These are phyloP conservation scores for Suillus discolor DNA, from an alignment of 768 basidiomycete species.

Conservation along the genomic window DNA sequence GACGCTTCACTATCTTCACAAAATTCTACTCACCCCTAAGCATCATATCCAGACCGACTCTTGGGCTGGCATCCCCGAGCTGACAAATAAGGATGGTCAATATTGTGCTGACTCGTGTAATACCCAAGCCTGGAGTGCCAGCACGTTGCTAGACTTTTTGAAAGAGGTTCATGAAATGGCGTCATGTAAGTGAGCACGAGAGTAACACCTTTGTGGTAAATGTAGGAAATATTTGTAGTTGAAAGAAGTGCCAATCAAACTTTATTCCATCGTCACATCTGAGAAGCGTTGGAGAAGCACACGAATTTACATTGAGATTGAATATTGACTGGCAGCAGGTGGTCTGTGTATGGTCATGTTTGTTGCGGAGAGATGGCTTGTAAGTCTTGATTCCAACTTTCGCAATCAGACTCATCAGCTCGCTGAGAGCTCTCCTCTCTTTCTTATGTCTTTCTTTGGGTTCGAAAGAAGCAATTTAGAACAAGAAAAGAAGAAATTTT, in stretches of 20 bases:
- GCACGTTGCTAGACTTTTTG: conserved; percentile 88
- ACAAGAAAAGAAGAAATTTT: conserved; percentile 60
- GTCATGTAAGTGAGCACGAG: conserved; percentile 5
- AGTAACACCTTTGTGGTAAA: conserved; percentile 1
- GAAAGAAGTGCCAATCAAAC: neutral
- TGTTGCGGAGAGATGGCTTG: conserved; percentile 15
- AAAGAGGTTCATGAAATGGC: conserved; percentile 62
- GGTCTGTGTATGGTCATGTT: conserved; percentile 18
- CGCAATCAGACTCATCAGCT: conserved; percentile 8
- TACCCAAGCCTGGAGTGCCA: conserved; percentile 97
- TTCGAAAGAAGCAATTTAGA: conserved; percentile 66
- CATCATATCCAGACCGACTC: conserved; percentile 75
- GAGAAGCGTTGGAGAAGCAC: conserved; percentile 3
- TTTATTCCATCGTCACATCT: neutral
- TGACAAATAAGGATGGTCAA: conserved; percentile 83
- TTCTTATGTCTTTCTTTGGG: conserved; percentile 82
- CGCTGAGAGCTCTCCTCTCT: conserved; percentile 8
- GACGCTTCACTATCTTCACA: conserved; percentile 82
- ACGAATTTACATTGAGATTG: neutral
- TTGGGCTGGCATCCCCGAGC: conserved; percentile 94
- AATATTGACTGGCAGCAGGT: neutral
- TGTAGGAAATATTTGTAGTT: conserved; percentile 20
- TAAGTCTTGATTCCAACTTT: conserved; percentile 6
- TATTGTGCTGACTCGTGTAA: conserved; percentile 87
- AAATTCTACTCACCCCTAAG: conserved; percentile 68